Evolutionary conservation across 2,329 filamentous ascomycete genomes (phyloP), one percentile per base, ranked within the genome.

Genomic region (Fusarium robinianum): DNA sequence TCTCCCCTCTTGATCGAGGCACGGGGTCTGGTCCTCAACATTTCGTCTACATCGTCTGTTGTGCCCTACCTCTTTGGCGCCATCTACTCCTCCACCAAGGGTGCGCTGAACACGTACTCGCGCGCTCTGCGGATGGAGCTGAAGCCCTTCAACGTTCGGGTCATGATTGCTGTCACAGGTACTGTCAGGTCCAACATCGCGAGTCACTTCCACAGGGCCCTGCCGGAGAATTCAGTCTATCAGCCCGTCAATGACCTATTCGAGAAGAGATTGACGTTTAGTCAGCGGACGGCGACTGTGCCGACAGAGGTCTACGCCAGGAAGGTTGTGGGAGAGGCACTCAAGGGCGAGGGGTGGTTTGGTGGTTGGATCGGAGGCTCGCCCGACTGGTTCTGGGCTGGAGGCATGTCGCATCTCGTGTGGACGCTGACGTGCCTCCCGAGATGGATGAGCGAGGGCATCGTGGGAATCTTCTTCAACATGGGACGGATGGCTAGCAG

Each of bases 91-190:
- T 77, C 78, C n/a, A 72, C 69, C 58, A 82, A 81, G 69, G 76
- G 72, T 37, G 78, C 79, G 36, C 65, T 81, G 23, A 71, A 71
- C 43, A 66, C 70, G 3, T 81, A 79, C 66, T 78, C 76, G 31
- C 76, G 77, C 45, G 73, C 71, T 0, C 65, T 81, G 19, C 75
- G 79, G 16, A 63, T 77, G 35, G 79, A 82, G 54, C 68, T 82
- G 26, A 68, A 69, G 30, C 78, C 77, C 1, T 75, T 80, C 31
- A 70, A 70, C 53, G 77, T 81, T 8, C 74, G 78, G 51, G 78
- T 81, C 62, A 80, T 80, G 72, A 72, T 79, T 12, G 74, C 74
- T 57, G 73, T 80, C 67, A 74, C 76, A 0, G 78, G 78, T 16
- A 78, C 76, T 3, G 76, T 81, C 9, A 65, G 65, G 27, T 77